A percentile compares a stretch with the other conserved stretches of the same genome.
phyloP scores from a whole-genome alignment of 768 basidiomycete genomes.

The Pleurotus tuber-regium region DNA sequence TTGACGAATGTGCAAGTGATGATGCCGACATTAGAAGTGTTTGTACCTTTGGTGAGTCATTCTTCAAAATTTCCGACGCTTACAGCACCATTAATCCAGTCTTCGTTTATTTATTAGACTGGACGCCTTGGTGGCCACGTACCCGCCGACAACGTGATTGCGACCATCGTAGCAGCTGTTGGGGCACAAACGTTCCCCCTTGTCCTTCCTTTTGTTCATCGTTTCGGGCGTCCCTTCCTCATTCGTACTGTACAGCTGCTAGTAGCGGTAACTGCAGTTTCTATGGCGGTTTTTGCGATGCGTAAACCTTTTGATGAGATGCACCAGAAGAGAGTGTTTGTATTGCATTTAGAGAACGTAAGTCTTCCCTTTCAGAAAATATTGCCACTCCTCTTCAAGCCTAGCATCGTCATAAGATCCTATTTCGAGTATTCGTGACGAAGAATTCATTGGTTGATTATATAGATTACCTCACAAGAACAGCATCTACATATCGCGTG shows the following conservation, averaged over 20 bases:
- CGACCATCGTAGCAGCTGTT: slow-evolving; percentile 62
- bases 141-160: slow-evolving; percentile 88
- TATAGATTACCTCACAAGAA: slow-evolving; percentile 66
- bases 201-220: slow-evolving; percentile 68
- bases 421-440: no score
- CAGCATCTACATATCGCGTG: slow-evolving; percentile 78
- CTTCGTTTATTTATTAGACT: slow-evolving; percentile 44
- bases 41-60: slow-evolving; percentile 78
- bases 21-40: slow-evolving; percentile 72
- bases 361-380: slow-evolving; percentile 19
- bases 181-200: slow-evolving; percentile 60
- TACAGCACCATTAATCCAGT: slow-evolving; percentile 2
- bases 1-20: slow-evolving; percentile 56
- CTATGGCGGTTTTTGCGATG: slow-evolving; percentile 61
- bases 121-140: slow-evolving; percentile 81
- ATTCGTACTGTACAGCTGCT: slow-evolving; percentile 42
- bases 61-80: neutral
- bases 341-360: slow-evolving; percentile 86
- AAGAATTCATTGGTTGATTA: no score
- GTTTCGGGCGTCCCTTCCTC: slow-evolving; percentile 36
- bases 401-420: neutral
- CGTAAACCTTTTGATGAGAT: slow-evolving; percentile 70
- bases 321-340: slow-evolving; percentile 87
- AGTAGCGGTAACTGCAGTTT: slow-evolving; percentile 40
- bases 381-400: no score